A percentile compares a stretch with the other conserved stretches of the same genome.
Conservation (phyloP, 2,329 filamentous ascomycete species). For the Coniochaeta hoffmannii region DNA sequence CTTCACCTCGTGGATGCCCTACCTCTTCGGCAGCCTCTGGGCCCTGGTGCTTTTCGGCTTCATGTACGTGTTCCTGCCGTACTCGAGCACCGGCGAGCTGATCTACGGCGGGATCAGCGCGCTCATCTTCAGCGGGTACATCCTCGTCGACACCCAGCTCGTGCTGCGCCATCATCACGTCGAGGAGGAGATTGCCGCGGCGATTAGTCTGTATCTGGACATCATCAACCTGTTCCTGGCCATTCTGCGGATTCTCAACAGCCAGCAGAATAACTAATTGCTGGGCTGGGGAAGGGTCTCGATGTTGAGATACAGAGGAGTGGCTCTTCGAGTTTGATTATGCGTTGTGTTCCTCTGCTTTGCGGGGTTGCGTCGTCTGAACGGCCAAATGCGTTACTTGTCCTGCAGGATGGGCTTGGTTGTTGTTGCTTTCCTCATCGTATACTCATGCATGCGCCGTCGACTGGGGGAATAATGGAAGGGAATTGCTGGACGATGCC, state of each 20-base stretch:
- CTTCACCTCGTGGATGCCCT: constrained; percentile 95
- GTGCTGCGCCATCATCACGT: constrained; percentile 95
- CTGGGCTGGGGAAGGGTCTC: no score
- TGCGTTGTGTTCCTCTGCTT: background rate
- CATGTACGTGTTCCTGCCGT: constrained; percentile 83
- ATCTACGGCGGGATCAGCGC: constrained; percentile 76
- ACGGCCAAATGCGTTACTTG: background rate
- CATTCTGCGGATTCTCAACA: constrained; percentile 93
- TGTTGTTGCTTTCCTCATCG: no score
- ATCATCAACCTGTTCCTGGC: constrained; percentile 96
- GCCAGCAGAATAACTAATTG: constrained; percentile 80
- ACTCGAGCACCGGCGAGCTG: constrained; percentile 74
- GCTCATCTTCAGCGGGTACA: constrained; percentile 88
- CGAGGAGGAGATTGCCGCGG: constrained; percentile 94
- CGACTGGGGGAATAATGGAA: no score
- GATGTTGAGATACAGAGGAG: background rate
- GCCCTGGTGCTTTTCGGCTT: constrained; percentile 87
- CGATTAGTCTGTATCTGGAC: constrained; percentile 91
- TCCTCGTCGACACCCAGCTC: constrained; percentile 92
- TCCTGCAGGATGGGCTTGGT: background rate
- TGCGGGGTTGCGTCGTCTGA: background rate
- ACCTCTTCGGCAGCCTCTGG: constrained; percentile 88
- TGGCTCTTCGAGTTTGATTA: background rate
- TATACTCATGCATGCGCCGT: no score
- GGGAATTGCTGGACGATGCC: no score